Evolutionary conservation across 2,329 filamentous ascomycete species (phyloP), one percentile per base, ranked within the genome.

Genomic region (Furcasterigmium furcatum): DNA sequence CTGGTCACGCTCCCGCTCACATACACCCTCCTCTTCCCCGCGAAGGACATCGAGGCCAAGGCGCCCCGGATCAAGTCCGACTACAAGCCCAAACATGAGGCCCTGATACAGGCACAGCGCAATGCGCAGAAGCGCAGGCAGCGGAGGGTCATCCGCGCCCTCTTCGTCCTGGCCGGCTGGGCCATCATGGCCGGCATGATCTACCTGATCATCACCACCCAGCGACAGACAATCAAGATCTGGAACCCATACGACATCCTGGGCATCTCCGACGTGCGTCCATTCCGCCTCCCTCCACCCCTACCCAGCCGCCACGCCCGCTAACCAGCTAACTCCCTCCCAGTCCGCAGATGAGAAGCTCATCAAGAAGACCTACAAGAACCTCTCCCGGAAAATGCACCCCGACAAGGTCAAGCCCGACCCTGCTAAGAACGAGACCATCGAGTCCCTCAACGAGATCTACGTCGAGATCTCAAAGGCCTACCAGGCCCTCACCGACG

Each of bases 211-310:
- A 65, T 84, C 49, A 84, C 87, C 41, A 94, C 91, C 46, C 81
- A 88, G 56, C 80, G 80, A 46, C 82, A 82, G 2, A 68, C 76
- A 24, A 79, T 84, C 40, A 90, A 94, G 70, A 78, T 96, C 46
- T 99, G 92, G 88, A 95, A 99, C 68, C 94, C 94, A 2, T 99
- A 97, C 70, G 88, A 95, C 55, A 95, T 99, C 57, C 72, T 99
- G 46, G 89, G 88, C 38, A 79, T 99, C 46, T 82, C 88, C 55
- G 87, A 91, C 67, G 87, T 90, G 73, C 57, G 77, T 50, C 35
- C 41, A 13, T 34, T 24, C 9, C 2, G 27, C 19, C 19, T 9
- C n/a, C 25, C 25, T 13, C 16, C n/a, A 9, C 27, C 40, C 19
- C 41, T 25, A 20, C 8, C n/a, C n/a, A n/a, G n/a, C 44, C 39